These are phyloP conservation scores for Skeletonema menzelii DNA, from an alignment of 108 stramenopile genomes.

Conservation along the genomic window DNA sequence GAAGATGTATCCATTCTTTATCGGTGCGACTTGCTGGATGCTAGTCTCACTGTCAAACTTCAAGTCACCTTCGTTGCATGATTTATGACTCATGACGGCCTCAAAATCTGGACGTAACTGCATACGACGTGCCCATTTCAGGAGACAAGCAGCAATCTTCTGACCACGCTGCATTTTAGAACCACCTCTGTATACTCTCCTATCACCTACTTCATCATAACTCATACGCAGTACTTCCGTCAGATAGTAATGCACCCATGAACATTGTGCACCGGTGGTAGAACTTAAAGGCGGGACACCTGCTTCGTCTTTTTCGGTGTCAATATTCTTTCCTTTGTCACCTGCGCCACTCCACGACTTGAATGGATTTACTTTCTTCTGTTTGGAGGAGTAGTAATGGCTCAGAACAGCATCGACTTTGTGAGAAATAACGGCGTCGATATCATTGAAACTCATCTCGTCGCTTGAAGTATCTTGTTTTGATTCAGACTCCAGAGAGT, in stretches of 20 bases:
- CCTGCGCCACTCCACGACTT: constrained; percentile 39
- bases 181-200: constrained; percentile 12
- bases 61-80: background rate
- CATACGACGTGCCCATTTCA: constrained; percentile 40
- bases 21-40: background rate
- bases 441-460: constrained; percentile 4
- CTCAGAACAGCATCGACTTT: constrained; percentile 28
- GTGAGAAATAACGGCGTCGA: constrained; percentile 32
- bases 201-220: background rate
- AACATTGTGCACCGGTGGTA: background rate
- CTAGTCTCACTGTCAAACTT: constrained; percentile 25
- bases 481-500: constrained; percentile 15
- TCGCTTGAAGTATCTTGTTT: background rate
- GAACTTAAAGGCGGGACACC: background rate
- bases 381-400: constrained; percentile 27
- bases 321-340: constrained; percentile 32
- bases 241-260: constrained; percentile 29
- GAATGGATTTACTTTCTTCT: constrained; percentile 26
- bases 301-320: background rate
- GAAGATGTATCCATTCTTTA: constrained; percentile 13
- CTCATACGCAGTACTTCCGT: constrained; percentile 23
- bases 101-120: constrained; percentile 16
- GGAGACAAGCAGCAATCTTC: constrained; percentile 29
- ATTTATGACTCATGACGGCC: background rate
- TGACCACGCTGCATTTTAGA: constrained; percentile 38